Evolutionary conservation across 2,329 filamentous ascomycete genomes (phyloP).

Genomic region (Westerdykella sp.): DNA sequence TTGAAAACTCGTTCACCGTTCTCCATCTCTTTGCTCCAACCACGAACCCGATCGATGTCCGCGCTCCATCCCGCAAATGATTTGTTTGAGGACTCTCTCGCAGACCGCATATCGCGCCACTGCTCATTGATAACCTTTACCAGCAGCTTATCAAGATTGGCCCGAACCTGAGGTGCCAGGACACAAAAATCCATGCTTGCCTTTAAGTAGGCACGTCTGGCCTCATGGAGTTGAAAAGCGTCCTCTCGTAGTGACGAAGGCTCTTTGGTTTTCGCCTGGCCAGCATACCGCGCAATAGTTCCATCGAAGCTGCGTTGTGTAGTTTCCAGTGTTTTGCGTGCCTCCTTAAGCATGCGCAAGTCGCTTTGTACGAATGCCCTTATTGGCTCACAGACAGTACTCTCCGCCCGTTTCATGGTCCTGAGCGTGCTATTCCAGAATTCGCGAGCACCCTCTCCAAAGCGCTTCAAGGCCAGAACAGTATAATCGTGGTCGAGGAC

Average conservation of each 20-base stretch:
- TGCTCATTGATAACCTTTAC: constrained; percentile 80
- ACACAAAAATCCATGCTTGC: constrained; percentile 91
- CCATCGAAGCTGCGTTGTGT: constrained; percentile 81
- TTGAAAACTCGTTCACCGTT: constrained; percentile 76
- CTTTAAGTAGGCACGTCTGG: constrained; percentile 81
- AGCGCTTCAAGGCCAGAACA: constrained; percentile 73
- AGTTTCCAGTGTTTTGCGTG: constrained; percentile 66
- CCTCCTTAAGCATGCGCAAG: constrained; percentile 79
- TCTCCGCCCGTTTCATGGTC: constrained; percentile 71
- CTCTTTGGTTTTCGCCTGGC: constrained; percentile 89
- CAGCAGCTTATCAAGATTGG: constrained; percentile 76
- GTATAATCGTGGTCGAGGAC: constrained; percentile 95
- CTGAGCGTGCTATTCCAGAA: constrained; percentile 75
- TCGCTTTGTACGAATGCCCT: constrained; percentile 71
- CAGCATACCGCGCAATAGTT: constrained; percentile 72
- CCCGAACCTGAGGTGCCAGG: constrained; percentile 76
- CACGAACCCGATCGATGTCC: constrained; percentile 86
- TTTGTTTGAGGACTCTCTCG: constrained; percentile 58
- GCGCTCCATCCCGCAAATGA: constrained; percentile 60
- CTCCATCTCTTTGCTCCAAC: constrained; percentile 95
- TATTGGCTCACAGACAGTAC: constrained; percentile 73
- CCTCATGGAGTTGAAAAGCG: constrained; percentile 91
- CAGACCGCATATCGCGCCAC: constrained; percentile 76
- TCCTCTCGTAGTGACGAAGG: constrained; percentile 86
- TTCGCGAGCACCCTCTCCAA: constrained; percentile 78